A percentile compares a stretch with the other conserved stretches of the same genome.
Evolutionary conservation across 768 basidiomycete species (phyloP).

Genomic region (Rhodotorula sphaerocarpa): DNA sequence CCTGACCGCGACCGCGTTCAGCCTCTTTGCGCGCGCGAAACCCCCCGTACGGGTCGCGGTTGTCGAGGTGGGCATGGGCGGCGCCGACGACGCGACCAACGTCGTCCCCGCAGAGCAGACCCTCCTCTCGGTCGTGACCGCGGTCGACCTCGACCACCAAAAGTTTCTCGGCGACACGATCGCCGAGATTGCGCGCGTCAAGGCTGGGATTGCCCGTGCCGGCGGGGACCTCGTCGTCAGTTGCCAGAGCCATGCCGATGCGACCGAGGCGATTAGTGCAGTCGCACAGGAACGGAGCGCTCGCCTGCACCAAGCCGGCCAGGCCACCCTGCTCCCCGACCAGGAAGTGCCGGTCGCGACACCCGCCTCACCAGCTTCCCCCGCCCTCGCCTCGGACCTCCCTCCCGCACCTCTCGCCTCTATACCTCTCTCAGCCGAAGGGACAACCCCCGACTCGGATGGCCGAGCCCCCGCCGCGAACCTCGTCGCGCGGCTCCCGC

Average conservation of each 20-base stretch:
- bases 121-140: constrained; percentile 69
- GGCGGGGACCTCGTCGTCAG: constrained; percentile 43
- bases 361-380: background rate
- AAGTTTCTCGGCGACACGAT: constrained; percentile 73
- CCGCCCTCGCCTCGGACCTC: no score
- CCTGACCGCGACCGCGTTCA: constrained; percentile 69
- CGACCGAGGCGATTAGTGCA: constrained; percentile 39
- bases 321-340: constrained; percentile 27
- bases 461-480: background rate
- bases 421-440: background rate
- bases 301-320: constrained; percentile 48
- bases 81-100: constrained; percentile 86
- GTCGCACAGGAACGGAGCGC: constrained; percentile 50
- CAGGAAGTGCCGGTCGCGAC: background rate
- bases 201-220: constrained; percentile 67
- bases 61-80: constrained; percentile 92
- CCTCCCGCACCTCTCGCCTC: background rate
- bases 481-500: constrained; percentile 47
- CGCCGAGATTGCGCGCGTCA: constrained; percentile 66
- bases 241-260: constrained; percentile 41
- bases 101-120: constrained; percentile 63
- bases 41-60: constrained; percentile 63
- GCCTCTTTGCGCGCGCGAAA: constrained; percentile 57
- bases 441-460: no score
- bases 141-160: constrained; percentile 89